A percentile compares a stretch with the other conserved stretches of the same genome.
These are phyloP conservation scores for Collybiopsis confluens DNA, from an alignment of 768 basidiomycete genomes.

Conservation along the genomic window DNA sequence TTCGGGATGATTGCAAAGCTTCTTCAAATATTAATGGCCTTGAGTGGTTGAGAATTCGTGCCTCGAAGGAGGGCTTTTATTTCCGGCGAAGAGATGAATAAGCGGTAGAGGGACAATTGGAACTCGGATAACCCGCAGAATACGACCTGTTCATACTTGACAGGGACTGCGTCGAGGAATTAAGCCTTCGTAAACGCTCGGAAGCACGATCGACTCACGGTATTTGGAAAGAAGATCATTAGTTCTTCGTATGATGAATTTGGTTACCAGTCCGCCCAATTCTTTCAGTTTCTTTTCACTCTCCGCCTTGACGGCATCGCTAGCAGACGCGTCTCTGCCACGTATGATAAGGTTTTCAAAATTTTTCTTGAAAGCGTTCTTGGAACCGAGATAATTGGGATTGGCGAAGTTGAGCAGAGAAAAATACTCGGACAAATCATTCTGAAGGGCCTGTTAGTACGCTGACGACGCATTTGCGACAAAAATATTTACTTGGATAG, in stretches of 20 bases:
- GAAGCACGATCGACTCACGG: constrained; percentile 43
- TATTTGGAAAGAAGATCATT: constrained; percentile 96
- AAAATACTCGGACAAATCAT: constrained; percentile 93
- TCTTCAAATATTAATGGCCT: constrained; percentile 95
- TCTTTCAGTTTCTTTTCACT: constrained; percentile 91
- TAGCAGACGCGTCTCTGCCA: constrained; percentile 86
- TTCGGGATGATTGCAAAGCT: constrained; percentile 94
- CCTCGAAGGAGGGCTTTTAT: constrained; percentile 89
- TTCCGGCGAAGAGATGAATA: constrained; percentile 90
- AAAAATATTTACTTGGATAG: constrained; percentile 69
- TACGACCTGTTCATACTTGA: constrained; percentile 98
- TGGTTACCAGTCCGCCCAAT: constrained; percentile 79
- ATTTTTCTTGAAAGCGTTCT: constrained; percentile 91
- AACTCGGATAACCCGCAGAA: constrained; percentile 85
- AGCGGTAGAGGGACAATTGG: constrained; percentile 79
- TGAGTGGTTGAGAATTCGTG: constrained; percentile 87
- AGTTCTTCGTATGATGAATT: constrained; percentile 92
- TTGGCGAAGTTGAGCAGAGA: constrained; percentile 92
- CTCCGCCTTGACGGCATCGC: constrained; percentile 68
- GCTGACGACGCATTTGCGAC: not conserved
- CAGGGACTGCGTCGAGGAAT: constrained; percentile 62
- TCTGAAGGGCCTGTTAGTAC: constrained; percentile 36
- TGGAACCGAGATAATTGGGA: constrained; percentile 82
- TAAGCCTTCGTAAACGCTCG: constrained; percentile 8
- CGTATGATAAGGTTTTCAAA: constrained; percentile 90